Evolutionary conservation across 371 early-diverging fungal genomes (phyloP).

Genomic region (Batrachochytrium dendrobatidis): DNA sequence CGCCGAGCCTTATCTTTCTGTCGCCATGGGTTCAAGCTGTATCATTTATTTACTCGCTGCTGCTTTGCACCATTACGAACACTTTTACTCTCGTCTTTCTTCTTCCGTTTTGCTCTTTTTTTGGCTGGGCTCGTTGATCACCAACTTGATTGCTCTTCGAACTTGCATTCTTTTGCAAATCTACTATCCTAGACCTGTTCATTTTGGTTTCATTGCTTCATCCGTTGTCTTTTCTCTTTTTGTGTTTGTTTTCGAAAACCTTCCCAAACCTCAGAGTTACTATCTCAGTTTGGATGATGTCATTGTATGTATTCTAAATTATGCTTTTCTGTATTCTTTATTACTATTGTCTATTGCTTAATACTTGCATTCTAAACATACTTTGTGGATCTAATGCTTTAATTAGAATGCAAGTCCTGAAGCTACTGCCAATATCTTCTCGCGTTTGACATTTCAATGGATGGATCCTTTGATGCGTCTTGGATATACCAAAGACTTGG

Average conservation of each 20-base stretch:
- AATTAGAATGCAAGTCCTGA: conserved; percentile 52
- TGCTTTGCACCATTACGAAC: conserved; percentile 59
- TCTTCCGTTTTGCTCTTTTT: conserved; percentile 68
- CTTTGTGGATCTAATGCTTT: not conserved
- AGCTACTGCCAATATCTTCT: conserved; percentile 76
- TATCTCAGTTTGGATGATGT: conserved; percentile 53
- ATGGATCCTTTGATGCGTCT: conserved; percentile 80
- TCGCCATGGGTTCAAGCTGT: no score
- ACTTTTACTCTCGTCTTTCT: conserved; percentile 52
- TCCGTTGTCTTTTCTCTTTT: conserved; percentile 33
- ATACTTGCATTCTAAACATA: not conserved
- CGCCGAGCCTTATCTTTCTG: conserved; percentile 5
- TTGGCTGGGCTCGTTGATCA: no score
- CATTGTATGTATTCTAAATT: conserved; percentile 17
- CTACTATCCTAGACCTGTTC: conserved; percentile 16
- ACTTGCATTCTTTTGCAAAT: conserved; percentile 42
- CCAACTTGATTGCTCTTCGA: no score
- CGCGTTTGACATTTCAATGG: conserved; percentile 81
- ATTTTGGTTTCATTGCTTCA: no score
- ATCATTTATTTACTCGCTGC: conserved; percentile 51
- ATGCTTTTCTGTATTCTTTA: not conserved
- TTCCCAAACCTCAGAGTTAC: conserved; percentile 49
- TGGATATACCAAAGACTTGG: conserved; percentile 69
- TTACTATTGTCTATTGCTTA: not conserved
- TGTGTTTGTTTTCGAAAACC: conserved; percentile 55